Evolutionary conservation across 1,284 basidiomycete species (phyloP), one percentile per base, ranked within the genome.

Genomic region (Tylopilus sp.): DNA sequence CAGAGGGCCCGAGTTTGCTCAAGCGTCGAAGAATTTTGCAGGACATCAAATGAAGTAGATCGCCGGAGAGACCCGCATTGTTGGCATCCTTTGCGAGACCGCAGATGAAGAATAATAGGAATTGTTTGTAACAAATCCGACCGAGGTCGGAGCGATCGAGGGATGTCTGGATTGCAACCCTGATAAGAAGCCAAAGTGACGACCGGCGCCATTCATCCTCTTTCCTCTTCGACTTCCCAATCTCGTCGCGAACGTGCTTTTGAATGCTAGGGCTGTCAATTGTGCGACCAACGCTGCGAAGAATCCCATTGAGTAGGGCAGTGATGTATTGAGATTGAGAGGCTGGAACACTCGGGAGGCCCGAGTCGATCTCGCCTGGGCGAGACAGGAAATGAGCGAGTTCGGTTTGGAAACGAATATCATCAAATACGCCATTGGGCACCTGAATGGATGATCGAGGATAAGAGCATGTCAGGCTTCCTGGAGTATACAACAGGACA

Each of bases 181-280:
- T 81, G 44, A 86, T 71, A n/a, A 84, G 69, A 8, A 85, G 78
- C 83, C 83, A 86, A 3, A 84, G 67, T 0, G 83, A 56, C 24
- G 83, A 83, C 18, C 86, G 71, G 32, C 84, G 73, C 85, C 85
- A 87, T 16, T 85, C 19, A 13, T 38, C 24, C 24, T 55, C 54
- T 10, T 38, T 16, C 36, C 13, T 16, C 9, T 84, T 19, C 77
- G 72, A 36, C 63, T 60, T 1, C 80, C 74, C 69, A n/a, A 86
- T 79, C 33, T 87, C 83, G 63, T 87, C 84, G 9, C 60, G 66
- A 12, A 68, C 61, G 32, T 52, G 64, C 78, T 86, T 87, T 13
- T 65, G 68, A 58, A 83, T 76, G 18, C 77, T 74, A 13, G 66
- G 56, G 4, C 81, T 73, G 9, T 79, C 72, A 10, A 76, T 66